A percentile compares a stretch with the other conserved stretches of the same genome.
Evolutionary conservation across 805 yeast genomes (phyloP).

Genomic region (Starmerella floricola): DNA sequence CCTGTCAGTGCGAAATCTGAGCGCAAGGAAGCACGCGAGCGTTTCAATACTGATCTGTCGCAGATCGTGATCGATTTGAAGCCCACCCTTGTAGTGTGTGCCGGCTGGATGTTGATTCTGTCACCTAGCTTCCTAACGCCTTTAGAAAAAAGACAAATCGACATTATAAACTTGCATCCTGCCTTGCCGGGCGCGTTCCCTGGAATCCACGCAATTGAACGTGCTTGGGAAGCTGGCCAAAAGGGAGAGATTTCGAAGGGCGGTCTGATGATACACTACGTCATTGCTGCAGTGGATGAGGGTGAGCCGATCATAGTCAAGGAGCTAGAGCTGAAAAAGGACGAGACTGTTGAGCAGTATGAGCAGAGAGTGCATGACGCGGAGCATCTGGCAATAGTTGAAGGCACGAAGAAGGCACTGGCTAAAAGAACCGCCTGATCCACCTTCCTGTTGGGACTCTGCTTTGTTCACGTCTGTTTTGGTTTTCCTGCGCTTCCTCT

Average conservation of each 20-base stretch:
- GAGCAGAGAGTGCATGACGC: constrained; percentile 68
- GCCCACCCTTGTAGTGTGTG: constrained; percentile 88
- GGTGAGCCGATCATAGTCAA: constrained; percentile 83
- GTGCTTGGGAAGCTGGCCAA: constrained; percentile 94
- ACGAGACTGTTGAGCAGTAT: constrained; percentile 67
- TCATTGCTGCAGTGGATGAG: constrained; percentile 88
- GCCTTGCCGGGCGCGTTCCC: constrained; percentile 96
- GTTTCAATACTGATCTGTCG: constrained; percentile 72
- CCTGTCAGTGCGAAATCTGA: constrained; percentile 53
- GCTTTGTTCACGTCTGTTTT: too few species aligned
- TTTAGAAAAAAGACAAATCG: constrained; percentile 45
- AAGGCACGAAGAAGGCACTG: constrained; percentile 64
- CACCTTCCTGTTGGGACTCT: too few species aligned
- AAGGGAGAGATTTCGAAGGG: constrained; percentile 62
- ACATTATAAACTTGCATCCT: constrained; percentile 89
- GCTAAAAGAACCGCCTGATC: not conserved
- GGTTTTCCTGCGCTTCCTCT: too few species aligned
- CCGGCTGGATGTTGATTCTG: constrained; percentile 95
- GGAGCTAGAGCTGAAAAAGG: constrained; percentile 57
- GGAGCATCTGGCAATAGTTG: constrained; percentile 88
- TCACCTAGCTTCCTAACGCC: constrained; percentile 65
- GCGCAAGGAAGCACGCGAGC: constrained; percentile 50
- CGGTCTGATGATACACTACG: constrained; percentile 94
- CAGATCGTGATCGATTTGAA: constrained; percentile 42
- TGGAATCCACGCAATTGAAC: constrained; percentile 91